Conservation (phyloP, 2,329 filamentous ascomycete genomes). For the Aspergillus versicolor region DNA sequence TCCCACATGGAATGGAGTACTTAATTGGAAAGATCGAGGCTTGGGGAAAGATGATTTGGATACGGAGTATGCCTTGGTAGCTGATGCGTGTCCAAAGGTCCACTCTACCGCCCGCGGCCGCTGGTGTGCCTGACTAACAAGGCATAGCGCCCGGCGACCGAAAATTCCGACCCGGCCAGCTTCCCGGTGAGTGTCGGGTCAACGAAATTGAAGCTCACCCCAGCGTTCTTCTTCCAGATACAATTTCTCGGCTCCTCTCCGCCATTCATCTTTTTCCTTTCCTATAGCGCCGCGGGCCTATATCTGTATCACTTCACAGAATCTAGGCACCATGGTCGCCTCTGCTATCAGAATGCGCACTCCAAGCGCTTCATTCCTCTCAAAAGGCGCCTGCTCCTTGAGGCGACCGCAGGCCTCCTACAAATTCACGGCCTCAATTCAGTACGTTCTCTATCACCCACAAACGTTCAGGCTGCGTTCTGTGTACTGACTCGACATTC, state of each 20-base stretch:
- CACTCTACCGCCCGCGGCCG: not conserved
- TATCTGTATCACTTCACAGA: constrained; percentile 26
- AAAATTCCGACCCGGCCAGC: constrained; percentile 26
- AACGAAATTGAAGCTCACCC: not conserved
- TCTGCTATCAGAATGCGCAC: constrained; percentile 47
- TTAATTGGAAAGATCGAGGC: constrained; percentile 10
- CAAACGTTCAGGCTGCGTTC: not conserved
- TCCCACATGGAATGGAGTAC: constrained; percentile 30
- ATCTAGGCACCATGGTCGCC: constrained; percentile 55
- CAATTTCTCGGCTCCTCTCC: constrained; percentile 18
- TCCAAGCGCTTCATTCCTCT: constrained; percentile 43
- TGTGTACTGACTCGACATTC: constrained; percentile 21
- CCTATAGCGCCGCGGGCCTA: constrained; percentile 24
- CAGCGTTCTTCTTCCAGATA: not conserved
- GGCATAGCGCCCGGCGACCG: constrained; percentile 24
- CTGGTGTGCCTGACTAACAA: constrained; percentile 21
- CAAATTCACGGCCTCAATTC: constrained; percentile 42
- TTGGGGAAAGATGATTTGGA: not conserved
- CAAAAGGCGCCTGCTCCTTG: constrained; percentile 43
- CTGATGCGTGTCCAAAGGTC: constrained; percentile 27
- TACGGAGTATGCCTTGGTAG: constrained; percentile 10
- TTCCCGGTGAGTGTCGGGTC: not conserved
- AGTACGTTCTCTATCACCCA: constrained; percentile 31
- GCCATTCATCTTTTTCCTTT: constrained; percentile 17
- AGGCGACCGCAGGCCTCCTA: constrained; percentile 46